These are phyloP conservation scores for Ceratobasidium sp. DNA, from an alignment of 1,284 basidiomycete species.

Conservation along the genomic window DNA sequence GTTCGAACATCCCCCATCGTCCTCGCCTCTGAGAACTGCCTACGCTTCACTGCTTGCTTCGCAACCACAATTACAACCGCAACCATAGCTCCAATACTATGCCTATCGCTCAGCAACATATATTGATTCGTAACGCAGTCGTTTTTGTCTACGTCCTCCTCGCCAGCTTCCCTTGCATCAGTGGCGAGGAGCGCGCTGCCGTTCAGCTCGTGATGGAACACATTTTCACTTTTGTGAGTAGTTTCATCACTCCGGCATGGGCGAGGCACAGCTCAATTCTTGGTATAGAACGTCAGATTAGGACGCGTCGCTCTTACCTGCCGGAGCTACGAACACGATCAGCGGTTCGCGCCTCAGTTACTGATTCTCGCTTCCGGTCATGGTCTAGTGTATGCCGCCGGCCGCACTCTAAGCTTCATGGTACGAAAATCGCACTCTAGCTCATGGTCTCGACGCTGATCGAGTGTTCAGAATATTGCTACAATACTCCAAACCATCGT, in stretches of 20 bases:
- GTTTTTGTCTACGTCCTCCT: constrained; percentile 11
- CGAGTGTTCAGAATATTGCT: not conserved
- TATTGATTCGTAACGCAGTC: constrained; percentile 7
- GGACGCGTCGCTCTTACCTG: constrained; percentile 12
- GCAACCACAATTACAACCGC: not conserved
- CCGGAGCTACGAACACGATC: not conserved
- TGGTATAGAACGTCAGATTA: not conserved
- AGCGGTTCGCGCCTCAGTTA: not conserved
- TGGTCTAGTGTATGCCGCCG: not conserved
- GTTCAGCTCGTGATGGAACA: constrained; percentile 1
- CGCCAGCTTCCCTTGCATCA: not conserved
- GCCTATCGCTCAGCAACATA: not conserved
- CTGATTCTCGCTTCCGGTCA: constrained; percentile 9
- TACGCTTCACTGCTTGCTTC: not conserved
- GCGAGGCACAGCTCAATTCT: not conserved
- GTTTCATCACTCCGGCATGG: not conserved
- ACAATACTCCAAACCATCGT: constrained; percentile 15
- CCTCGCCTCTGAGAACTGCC: not conserved
- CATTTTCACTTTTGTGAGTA: constrained; percentile 20
- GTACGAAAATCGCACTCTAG: not conserved
- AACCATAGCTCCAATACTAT: not conserved
- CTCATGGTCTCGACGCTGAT: not conserved
- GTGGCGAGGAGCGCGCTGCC: not conserved
- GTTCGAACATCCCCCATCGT: not conserved
- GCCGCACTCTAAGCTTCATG: not conserved